Percentiles rank a stretch among this genome's conserved stretches.
Evolutionary conservation across 331 rosid species (phyloP).

Genomic region (Erythrophleum ivorense): DNA sequence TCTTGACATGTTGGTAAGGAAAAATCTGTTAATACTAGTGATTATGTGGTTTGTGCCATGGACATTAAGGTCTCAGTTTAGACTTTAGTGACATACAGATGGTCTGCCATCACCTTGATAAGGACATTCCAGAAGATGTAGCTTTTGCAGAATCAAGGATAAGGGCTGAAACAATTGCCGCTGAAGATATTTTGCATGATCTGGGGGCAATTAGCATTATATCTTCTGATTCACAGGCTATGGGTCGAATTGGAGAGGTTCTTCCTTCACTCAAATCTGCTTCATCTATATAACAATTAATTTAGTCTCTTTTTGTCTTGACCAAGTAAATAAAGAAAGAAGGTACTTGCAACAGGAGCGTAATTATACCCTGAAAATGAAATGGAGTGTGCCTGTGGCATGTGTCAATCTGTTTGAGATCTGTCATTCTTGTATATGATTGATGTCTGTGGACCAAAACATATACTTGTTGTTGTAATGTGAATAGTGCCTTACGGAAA

Average conservation of each 20-base stretch:
- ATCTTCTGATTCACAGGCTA: slow-evolving; percentile 96
- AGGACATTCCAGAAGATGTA: slow-evolving; percentile 75
- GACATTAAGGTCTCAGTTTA: slow-evolving; percentile 32
- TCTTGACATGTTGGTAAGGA: slow-evolving; percentile 92
- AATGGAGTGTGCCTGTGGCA: slow-evolving; percentile 1
- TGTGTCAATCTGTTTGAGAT: slow-evolving; percentile 22
- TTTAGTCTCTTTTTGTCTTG: not conserved
- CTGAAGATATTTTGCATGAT: slow-evolving; percentile 98
- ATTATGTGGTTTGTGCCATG: slow-evolving; percentile 18
- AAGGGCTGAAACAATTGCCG: slow-evolving; percentile 91
- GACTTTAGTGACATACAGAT: slow-evolving; percentile 61
- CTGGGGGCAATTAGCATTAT: slow-evolving; percentile 94
- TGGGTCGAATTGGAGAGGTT: slow-evolving; percentile 99
- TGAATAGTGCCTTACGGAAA: not conserved
- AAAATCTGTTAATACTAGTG: not conserved
- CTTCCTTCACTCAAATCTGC: slow-evolving; percentile 32
- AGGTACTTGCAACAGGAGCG: slow-evolving; percentile 11
- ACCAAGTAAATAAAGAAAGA: not conserved
- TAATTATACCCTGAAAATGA: slow-evolving; percentile 30
- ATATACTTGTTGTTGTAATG: not conserved
- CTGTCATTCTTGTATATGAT: slow-evolving; percentile 6
- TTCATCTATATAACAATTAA: slow-evolving; percentile 13
- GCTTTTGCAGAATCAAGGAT: slow-evolving; percentile 93
- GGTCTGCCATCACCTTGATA: slow-evolving; percentile 93
- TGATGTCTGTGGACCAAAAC: slow-evolving; percentile 14